Conservation (phyloP, 2,329 filamentous ascomycete species). For the Beauveria medogensis region DNA sequence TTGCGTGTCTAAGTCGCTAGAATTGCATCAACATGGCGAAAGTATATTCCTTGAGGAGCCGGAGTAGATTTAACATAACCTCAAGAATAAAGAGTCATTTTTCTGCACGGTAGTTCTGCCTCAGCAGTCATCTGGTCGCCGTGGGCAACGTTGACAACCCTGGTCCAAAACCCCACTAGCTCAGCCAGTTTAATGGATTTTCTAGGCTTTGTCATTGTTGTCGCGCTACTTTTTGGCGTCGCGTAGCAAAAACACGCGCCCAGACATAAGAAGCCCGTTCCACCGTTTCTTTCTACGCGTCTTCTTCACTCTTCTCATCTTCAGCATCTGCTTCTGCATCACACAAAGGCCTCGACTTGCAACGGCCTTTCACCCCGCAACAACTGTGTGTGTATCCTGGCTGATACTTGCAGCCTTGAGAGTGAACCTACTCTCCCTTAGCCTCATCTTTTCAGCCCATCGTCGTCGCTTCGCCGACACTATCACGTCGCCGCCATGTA, state of each 20-base stretch:
- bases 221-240: conserved; percentile 19
- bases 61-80: neutral
- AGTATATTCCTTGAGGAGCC: neutral
- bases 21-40: neutral
- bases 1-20: neutral
- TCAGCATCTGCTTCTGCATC: conserved; percentile 14
- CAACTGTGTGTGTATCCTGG: conserved; percentile 18
- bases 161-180: neutral
- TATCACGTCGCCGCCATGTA: conserved; percentile 41
- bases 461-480: conserved; percentile 13
- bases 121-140: neutral
- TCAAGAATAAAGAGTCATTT: neutral
- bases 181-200: conserved; percentile 17
- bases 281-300: conserved; percentile 19
- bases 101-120: neutral
- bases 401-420: conserved; percentile 19
- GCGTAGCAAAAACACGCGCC: conserved; percentile 16
- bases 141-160: neutral
- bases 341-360: conserved; percentile 3
- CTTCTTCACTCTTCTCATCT: conserved; percentile 16
- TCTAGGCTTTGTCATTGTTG: conserved; percentile 18
- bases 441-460: conserved; percentile 15
- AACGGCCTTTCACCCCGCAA: conserved; percentile 2
- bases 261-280: conserved; percentile 28
- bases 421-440: conserved; percentile 18